A percentile compares a stretch with the other conserved stretches of the same genome.
Conservation (phyloP, 495 filamentous ascomycete genomes). For the Endocarpon pusillum region DNA sequence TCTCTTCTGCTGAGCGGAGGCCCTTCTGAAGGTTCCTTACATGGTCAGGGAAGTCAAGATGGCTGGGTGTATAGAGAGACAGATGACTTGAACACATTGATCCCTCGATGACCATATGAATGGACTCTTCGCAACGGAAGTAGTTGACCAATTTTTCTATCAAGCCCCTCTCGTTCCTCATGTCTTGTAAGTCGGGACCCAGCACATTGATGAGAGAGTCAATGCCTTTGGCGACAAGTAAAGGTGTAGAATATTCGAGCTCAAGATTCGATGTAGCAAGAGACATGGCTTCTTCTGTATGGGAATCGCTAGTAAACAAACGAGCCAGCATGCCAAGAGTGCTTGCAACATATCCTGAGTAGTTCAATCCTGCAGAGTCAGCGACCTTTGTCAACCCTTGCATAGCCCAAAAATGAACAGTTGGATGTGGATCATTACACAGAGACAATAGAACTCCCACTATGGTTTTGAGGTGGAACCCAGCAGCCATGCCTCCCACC, state of each 20-base stretch:
- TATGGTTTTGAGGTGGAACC: conserved; percentile 92
- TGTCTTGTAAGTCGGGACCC: conserved; percentile 86
- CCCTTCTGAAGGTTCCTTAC: conserved; percentile 66
- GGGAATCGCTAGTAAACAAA: conserved; percentile 76
- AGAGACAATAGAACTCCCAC: conserved; percentile 88
- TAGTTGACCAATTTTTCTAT: conserved; percentile 74
- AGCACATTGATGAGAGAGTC: conserved; percentile 92
- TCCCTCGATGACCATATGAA: conserved; percentile 57
- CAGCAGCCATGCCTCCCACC: conserved; percentile 94
- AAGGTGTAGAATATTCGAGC: conserved; percentile 59
- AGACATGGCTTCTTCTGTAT: conserved; percentile 67
- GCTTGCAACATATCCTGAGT: conserved; percentile 74
- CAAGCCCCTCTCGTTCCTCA: conserved; percentile 75
- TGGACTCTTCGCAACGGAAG: conserved; percentile 62
- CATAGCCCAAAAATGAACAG: conserved; percentile 89
- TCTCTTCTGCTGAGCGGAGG: conserved; percentile 44
- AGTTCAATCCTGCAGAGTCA: conserved; percentile 83
- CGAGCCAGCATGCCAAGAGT: conserved; percentile 87
- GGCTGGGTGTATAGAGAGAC: conserved; percentile 74
- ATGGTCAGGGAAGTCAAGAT: conserved; percentile 68
- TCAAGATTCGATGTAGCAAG: conserved; percentile 77
- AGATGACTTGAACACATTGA: conserved; percentile 79
- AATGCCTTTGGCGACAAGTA: conserved; percentile 73
- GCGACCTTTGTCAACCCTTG: conserved; percentile 76
- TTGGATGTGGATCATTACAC: conserved; percentile 88